These are phyloP conservation scores for Aristolochia fimbriata DNA, from an alignment of 164 flowering plant genomes.

Conservation along the genomic window DNA sequence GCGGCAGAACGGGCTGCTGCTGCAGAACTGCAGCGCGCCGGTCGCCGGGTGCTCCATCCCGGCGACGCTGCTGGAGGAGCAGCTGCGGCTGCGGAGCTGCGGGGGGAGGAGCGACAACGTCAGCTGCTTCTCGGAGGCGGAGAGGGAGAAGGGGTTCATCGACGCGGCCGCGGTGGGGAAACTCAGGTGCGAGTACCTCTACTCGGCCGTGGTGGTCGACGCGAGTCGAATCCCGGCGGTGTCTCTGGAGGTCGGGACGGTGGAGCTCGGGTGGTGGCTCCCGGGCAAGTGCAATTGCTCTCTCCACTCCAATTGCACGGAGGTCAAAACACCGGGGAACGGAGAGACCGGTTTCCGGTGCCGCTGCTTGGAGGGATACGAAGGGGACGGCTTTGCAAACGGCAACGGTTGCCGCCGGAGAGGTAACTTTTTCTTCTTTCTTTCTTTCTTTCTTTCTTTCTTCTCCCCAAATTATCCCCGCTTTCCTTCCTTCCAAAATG, in stretches of 20 bases:
- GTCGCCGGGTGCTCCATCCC: constrained; percentile 12
- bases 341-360: constrained; percentile 34
- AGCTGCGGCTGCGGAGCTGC: not conserved
- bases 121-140: constrained; percentile 32
- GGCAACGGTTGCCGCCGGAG: constrained; percentile 48
- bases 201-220: constrained; percentile 34
- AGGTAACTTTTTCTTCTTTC: constrained; percentile 28
- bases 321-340: constrained; percentile 10
- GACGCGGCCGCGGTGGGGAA: constrained; percentile 3
- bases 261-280: constrained; percentile 72
- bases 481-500: no score
- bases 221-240: constrained; percentile 9
- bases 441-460: no score
- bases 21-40: constrained; percentile 30
- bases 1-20: constrained; percentile 41
- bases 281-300: constrained; percentile 35
- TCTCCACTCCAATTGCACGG: constrained; percentile 25
- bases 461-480: not conserved
- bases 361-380: constrained; percentile 40
- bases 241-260: constrained; percentile 38
- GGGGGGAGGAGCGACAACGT: constrained; percentile 16
- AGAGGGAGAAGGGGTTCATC: constrained; percentile 15
- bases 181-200: constrained; percentile 23
- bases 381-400: constrained; percentile 54
- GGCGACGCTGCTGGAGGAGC: constrained; percentile 17